Evolutionary conservation across 257 asterid species (phyloP).

Genomic region (Solanum appendiculatum): DNA sequence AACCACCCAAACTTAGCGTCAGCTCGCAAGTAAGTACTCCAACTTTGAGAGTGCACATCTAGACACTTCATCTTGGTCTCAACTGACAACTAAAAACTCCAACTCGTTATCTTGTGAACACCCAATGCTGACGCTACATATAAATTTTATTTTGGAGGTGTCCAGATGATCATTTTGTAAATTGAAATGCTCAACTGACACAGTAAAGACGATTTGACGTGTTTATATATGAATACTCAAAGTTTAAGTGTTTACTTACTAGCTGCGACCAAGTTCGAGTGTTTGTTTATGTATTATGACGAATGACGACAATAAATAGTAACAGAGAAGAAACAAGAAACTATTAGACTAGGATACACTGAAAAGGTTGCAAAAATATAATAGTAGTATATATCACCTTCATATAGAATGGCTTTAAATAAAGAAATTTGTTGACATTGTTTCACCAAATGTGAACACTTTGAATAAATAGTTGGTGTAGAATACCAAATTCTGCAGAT

Average conservation of each 20-base stretch:
- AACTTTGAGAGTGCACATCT: background rate
- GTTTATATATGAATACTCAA: background rate
- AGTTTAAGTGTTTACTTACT: background rate
- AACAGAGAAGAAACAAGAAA: background rate
- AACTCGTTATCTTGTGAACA: background rate
- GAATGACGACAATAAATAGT: background rate
- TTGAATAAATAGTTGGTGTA: background rate
- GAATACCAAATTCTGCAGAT: background rate
- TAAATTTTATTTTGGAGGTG: background rate
- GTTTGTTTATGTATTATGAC: background rate
- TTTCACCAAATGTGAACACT: conserved; percentile 24
- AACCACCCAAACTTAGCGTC: background rate
- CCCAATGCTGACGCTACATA: background rate
- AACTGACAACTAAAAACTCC: background rate
- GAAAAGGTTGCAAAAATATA: background rate
- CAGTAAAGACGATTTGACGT: background rate
- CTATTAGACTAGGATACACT: background rate
- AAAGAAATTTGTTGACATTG: conserved; percentile 24
- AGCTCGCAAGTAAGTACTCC: background rate
- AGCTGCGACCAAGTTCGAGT: background rate
- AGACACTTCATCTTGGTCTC: background rate
- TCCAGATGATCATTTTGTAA: background rate
- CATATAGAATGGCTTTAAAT: conserved; percentile 25
- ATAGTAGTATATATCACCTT: conserved; percentile 11
- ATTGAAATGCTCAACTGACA: background rate